Conservation (phyloP, 2,329 filamentous ascomycete species). For the Fusarium miscanthi region DNA sequence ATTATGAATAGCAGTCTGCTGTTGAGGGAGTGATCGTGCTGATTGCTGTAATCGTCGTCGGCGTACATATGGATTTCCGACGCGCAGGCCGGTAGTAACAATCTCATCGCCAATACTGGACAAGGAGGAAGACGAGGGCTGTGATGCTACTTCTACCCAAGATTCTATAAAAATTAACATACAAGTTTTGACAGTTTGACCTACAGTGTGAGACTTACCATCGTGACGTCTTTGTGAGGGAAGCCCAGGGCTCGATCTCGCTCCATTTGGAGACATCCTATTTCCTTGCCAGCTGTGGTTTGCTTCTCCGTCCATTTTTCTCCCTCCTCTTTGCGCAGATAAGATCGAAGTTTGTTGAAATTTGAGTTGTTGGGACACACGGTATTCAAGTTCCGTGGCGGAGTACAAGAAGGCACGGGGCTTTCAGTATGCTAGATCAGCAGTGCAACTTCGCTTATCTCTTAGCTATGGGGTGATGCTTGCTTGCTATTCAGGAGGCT, state of each 20-base stretch:
- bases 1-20: conserved; percentile 55
- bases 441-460: conserved; percentile 40
- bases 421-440: conserved; percentile 19
- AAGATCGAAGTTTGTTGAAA: conserved; percentile 7
- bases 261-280: conserved; percentile 41
- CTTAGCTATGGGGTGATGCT: conserved; percentile 21
- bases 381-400: conserved; percentile 27
- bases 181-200: not conserved
- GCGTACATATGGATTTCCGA: conserved; percentile 73
- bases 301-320: conserved; percentile 45
- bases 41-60: conserved; percentile 63
- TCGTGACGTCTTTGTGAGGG: conserved; percentile 52
- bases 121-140: conserved; percentile 91
- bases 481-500: conserved; percentile 21
- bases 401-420: conserved; percentile 24
- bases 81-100: conserved; percentile 85
- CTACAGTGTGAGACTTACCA: conserved; percentile 45
- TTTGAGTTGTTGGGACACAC: conserved; percentile 23
- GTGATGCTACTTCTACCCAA: conserved; percentile 94
- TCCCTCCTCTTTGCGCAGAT: conserved; percentile 14
- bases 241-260: conserved; percentile 47
- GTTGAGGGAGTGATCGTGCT: conserved; percentile 51
- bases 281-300: conserved; percentile 44
- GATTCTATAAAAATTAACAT: conserved; percentile 72
- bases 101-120: conserved; percentile 90